phyloP scores from a whole-genome alignment of 2,329 filamentous ascomycete genomes.

The Gyromitra esculenta region DNA sequence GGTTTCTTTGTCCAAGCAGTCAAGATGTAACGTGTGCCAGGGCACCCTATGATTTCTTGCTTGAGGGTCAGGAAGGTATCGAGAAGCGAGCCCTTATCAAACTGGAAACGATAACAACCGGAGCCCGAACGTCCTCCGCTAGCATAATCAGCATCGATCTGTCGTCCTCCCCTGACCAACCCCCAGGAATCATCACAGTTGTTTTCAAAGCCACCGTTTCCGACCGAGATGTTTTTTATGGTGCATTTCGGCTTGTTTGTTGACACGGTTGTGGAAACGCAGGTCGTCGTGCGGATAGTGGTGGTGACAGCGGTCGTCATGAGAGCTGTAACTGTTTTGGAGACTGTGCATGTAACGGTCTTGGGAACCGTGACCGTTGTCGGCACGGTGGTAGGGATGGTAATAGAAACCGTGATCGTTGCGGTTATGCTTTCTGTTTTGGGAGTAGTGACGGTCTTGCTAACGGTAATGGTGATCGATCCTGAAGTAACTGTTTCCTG shows the following conservation, averaged over 20 bases:
- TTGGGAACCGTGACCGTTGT: not conserved
- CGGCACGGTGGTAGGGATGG: not conserved
- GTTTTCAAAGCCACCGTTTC: constrained; percentile 34
- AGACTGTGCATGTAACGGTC: constrained; percentile 24
- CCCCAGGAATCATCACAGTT: constrained; percentile 10
- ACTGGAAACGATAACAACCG: constrained; percentile 17
- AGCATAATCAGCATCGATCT: not conserved
- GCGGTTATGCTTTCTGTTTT: not conserved
- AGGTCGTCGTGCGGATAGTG: constrained; percentile 12
- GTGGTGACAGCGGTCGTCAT: constrained; percentile 12
- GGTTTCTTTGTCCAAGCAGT: constrained; percentile 35
- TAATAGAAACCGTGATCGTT: not conserved
- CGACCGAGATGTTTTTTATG: not conserved
- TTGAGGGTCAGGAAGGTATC: not conserved
- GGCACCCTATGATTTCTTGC: constrained; percentile 26
- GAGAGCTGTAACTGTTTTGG: constrained; percentile 20
- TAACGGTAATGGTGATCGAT: constrained; percentile 1
- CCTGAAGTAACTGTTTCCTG: not conserved
- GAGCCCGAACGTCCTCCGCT: constrained; percentile 18
- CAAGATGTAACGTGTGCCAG: not conserved
- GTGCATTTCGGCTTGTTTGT: constrained; percentile 18
- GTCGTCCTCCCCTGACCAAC: not conserved
- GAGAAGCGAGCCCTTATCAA: not conserved
- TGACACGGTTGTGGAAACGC: constrained; percentile 21
- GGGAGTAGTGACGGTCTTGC: not conserved